Evolutionary conservation across 768 basidiomycete species (phyloP).

Genomic region (Pholiota molesta): DNA sequence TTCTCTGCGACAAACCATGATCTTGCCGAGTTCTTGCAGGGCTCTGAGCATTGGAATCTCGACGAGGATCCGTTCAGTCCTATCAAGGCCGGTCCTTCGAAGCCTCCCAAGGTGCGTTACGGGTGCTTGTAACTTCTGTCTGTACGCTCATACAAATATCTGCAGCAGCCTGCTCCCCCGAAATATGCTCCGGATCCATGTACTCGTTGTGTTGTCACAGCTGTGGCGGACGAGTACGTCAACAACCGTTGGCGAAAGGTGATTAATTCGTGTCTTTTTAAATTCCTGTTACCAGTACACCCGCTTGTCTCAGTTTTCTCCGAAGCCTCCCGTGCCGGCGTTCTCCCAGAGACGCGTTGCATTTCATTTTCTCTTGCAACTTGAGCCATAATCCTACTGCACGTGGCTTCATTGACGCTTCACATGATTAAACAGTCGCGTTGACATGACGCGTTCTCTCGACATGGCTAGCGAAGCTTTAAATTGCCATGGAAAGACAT

Average conservation of each 20-base stretch:
- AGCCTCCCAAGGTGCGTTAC: not conserved
- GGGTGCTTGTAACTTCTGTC: not conserved
- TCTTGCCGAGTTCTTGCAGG: conserved; percentile 55
- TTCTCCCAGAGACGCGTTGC: too few species aligned
- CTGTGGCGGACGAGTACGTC: conserved; percentile 38
- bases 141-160: not conserved
- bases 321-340: too few species aligned
- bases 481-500: too few species aligned
- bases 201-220: conserved; percentile 60
- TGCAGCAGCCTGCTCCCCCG: conserved; percentile 9
- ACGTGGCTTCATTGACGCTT: too few species aligned
- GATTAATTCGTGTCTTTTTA: conserved; percentile 3
- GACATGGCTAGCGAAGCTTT: too few species aligned
- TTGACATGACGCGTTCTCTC: too few species aligned
- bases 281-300: too few species aligned
- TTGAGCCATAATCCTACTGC: too few species aligned
- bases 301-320: too few species aligned
- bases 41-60: conserved; percentile 75
- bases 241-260: conserved; percentile 46
- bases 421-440: too few species aligned
- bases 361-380: too few species aligned
- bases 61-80: conserved; percentile 58
- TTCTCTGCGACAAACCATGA: conserved; percentile 41
- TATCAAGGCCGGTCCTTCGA: conserved; percentile 37
- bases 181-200: conserved; percentile 36